These are phyloP conservation scores for Mariannaea elegans DNA, from an alignment of 2,329 filamentous ascomycete species.

Conservation along the genomic window DNA sequence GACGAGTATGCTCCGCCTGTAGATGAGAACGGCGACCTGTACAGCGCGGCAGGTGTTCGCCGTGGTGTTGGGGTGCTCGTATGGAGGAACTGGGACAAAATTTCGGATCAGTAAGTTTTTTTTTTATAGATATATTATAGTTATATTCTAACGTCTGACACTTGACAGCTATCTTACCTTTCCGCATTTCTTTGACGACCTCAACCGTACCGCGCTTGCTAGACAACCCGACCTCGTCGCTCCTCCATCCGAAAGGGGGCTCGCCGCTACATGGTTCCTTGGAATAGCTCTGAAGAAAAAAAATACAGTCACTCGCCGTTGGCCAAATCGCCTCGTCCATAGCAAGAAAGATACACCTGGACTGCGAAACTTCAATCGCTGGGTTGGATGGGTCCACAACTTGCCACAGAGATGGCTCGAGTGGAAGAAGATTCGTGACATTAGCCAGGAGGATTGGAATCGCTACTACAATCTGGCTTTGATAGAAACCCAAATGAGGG, in stretches of 20 bases:
- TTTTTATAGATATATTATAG: background rate
- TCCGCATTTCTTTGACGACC: conserved; percentile 6
- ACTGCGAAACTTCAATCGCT: conserved; percentile 32
- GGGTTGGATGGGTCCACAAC: conserved; percentile 33
- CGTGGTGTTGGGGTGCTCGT: conserved; percentile 33
- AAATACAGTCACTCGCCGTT: conserved; percentile 34
- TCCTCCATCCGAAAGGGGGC: background rate
- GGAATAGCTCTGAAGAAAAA: conserved; percentile 28
- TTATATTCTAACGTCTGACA: background rate
- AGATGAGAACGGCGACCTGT: background rate
- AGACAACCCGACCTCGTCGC: background rate
- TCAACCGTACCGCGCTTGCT: background rate
- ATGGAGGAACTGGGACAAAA: conserved; percentile 40
- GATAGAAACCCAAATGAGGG: background rate
- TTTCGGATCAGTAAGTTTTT: conserved; percentile 32
- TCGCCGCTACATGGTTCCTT: conserved; percentile 26
- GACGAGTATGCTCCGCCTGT: conserved; percentile 34
- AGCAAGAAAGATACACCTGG: conserved; percentile 15
- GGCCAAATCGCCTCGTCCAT: conserved; percentile 35
- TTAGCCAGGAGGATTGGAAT: background rate
- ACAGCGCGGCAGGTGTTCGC: conserved; percentile 7
- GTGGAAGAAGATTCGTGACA: conserved; percentile 36
- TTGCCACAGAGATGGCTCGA: conserved; percentile 39
- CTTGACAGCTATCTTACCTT: conserved; percentile 19
- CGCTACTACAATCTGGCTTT: background rate